Percentiles rank a stretch among this genome's conserved stretches.
These are phyloP conservation scores for Thraustochytrium sp. DNA, from an alignment of 352 stramenopile genomes.

Conservation along the genomic window DNA sequence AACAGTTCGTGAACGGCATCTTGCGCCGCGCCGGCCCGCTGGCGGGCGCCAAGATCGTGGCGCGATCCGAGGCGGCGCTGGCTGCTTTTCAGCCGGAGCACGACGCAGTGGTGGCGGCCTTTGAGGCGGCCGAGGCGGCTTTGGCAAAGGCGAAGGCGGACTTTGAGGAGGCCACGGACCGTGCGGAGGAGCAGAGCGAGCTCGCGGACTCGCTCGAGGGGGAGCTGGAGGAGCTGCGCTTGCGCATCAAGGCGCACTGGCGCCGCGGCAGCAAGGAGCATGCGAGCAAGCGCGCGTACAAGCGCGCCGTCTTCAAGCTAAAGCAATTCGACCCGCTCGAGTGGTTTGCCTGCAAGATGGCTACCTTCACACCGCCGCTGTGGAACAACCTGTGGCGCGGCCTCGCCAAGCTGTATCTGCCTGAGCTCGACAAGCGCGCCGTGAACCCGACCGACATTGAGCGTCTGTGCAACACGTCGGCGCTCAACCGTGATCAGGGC, in stretches of 20 bases:
- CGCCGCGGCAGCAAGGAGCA: neutral
- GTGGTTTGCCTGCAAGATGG: constrained; percentile 44
- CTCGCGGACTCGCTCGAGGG: neutral
- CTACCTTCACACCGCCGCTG: constrained; percentile 12
- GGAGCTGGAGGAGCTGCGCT: neutral
- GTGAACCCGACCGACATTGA: constrained; percentile 1
- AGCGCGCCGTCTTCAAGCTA: neutral
- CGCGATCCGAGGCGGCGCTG: neutral
- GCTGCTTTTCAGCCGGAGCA: neutral
- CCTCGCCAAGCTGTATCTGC: neutral
- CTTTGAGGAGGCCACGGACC: neutral
- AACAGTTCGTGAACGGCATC: constrained; percentile 35
- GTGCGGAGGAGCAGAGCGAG: neutral
- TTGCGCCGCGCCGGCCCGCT: constrained; percentile 17
- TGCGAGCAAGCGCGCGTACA: constrained; percentile 16
- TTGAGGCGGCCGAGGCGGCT: neutral
- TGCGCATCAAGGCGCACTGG: constrained; percentile 19
- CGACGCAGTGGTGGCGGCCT: neutral
- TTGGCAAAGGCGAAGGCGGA: neutral
- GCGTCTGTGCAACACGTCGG: constrained; percentile 18
- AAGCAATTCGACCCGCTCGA: neutral
- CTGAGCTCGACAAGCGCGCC: constrained; percentile 14
- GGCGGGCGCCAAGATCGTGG: neutral
- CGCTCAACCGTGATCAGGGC: constrained; percentile 7
- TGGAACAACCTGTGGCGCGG: constrained; percentile 8